These are phyloP conservation scores for Pleurotus djamor DNA, from an alignment of 768 basidiomycete genomes.

Conservation along the genomic window DNA sequence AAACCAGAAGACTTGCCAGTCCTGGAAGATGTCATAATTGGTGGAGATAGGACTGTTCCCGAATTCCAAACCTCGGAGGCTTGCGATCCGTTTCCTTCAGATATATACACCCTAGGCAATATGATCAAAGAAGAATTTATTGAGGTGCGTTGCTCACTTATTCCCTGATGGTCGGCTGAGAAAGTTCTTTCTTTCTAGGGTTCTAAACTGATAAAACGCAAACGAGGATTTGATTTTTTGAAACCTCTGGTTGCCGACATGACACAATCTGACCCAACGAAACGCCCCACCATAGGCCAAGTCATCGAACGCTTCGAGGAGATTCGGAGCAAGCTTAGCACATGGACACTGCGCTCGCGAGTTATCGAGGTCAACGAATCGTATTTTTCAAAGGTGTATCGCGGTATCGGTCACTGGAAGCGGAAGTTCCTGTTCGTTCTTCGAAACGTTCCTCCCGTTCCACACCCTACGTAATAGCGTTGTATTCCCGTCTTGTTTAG, in stretches of 20 bases:
- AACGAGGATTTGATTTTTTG: conserved; percentile 6
- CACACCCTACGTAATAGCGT: not conserved
- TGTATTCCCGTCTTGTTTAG: not conserved
- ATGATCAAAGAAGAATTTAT: conserved; percentile 15
- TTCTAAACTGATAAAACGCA: not conserved
- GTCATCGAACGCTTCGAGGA: conserved; percentile 2
- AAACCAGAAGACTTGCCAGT: conserved; percentile 20
- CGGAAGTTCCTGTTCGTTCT: not conserved
- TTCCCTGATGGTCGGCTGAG: not conserved
- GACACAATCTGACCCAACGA: conserved; percentile 3
- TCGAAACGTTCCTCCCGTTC: conserved; percentile 2
- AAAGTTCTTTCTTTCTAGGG: not conserved
- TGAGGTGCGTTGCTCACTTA: conserved; percentile 2
- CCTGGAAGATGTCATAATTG: conserved; percentile 23
- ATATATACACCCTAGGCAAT: conserved; percentile 33
- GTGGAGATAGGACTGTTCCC: conserved; percentile 39
- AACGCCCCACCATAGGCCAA: conserved; percentile 6
- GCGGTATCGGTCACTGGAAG: conserved; percentile 1
- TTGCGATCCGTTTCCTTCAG: conserved; percentile 29
- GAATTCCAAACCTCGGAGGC: conserved; percentile 23
- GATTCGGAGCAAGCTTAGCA: not conserved
- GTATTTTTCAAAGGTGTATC: not conserved
- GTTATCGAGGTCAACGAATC: not conserved
- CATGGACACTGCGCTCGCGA: conserved; percentile 5
- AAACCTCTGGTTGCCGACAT: conserved; percentile 5